These are phyloP conservation scores for Iris pallida DNA, from an alignment of 116 monocot genomes.

Conservation along the genomic window DNA sequence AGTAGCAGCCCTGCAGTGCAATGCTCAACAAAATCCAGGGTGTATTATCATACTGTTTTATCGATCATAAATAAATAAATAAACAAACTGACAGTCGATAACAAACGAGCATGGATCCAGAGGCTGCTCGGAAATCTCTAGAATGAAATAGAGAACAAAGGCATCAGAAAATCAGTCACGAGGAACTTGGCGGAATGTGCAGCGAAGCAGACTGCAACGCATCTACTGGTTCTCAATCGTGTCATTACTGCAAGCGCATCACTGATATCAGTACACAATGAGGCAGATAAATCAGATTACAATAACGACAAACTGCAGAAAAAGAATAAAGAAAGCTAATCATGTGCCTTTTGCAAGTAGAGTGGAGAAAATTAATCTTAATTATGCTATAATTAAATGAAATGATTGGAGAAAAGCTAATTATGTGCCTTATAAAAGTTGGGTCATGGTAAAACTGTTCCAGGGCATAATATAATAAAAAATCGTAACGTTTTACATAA, in stretches of 20 bases:
- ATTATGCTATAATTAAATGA: background rate
- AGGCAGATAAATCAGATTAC: background rate
- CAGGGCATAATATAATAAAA: too few species aligned
- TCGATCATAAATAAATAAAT: too few species aligned
- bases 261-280: conserved; percentile 4
- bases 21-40: too few species aligned
- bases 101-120: too few species aligned
- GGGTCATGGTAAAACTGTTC: too few species aligned
- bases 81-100: background rate
- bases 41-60: too few species aligned
- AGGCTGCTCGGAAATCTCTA: background rate
- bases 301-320: background rate
- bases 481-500: too few species aligned
- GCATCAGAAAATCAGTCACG: conserved; percentile 11
- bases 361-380: background rate
- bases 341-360: too few species aligned
- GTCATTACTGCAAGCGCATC: conserved; percentile 43
- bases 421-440: background rate
- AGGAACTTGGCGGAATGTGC: conserved; percentile 58
- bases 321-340: background rate
- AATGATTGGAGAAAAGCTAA: background rate
- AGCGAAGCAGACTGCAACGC: conserved; percentile 40
- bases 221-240: conserved; percentile 25
- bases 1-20: too few species aligned
- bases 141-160: conserved; percentile 10